Evolutionary conservation across 2,329 filamentous ascomycete genomes (phyloP), one percentile per base, ranked within the genome.

Genomic region (Trichothecium sympodiale): DNA sequence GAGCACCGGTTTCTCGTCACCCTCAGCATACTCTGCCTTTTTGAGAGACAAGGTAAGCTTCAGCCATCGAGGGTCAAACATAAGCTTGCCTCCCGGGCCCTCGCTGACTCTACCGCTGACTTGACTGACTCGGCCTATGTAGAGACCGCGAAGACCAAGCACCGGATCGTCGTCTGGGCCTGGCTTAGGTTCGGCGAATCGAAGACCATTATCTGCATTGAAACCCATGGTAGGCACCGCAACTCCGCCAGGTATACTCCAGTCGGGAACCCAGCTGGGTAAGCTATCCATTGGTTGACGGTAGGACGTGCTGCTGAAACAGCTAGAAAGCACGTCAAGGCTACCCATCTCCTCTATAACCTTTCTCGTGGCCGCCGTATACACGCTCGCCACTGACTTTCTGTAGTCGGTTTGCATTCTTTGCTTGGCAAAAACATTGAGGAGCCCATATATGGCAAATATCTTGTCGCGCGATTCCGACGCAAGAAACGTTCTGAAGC

Each of bases 381-480:
- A 51, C 4, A 51, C 45, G n/a, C 34, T 39, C 14, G 27, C 34
- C 20, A 47, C 29, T 3, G 47, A 43, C 13, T 34, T 31, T n/a
- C 40, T 39, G 12, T 54, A 52, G 35, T 52, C 43, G 1, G 46
- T 35, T 3, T 35, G 17, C 5, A 39, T 23, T 1, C 42, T 40
- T 4, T 45, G 30, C 2, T 41, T 30, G 2, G 43, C 30, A 30
- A 49, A 46, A 13, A 35, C 33, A 15, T 52, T 45, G 12, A 50
- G n/a, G 2, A 54, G 32, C 3, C 48, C 48, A 12, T 46, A 41
- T 1, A 48, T 29, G 3, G 48, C 44, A 29, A 50, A 52, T 0
- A 52, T 29, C 33, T 50, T 52, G 31, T 52, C 51, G 3, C 43
- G 40, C 2, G 48, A 41, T 6, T 50, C 43, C 10, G 48, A 44